Percentiles rank a stretch among this genome's conserved stretches.
phyloP scores from a whole-genome alignment of 129 eudicot genomes.

The Saussurea involucrata region DNA sequence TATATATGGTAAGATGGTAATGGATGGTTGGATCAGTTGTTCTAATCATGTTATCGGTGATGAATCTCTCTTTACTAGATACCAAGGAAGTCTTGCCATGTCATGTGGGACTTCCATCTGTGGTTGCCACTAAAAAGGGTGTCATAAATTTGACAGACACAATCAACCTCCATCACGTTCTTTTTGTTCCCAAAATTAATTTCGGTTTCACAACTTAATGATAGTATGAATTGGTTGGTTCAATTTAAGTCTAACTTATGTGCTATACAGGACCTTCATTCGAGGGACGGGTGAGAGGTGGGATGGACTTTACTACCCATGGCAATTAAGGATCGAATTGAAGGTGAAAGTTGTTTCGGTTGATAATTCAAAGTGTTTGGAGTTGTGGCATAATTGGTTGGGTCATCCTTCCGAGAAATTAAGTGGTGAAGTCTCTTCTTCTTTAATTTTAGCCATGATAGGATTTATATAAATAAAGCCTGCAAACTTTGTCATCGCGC shows the following conservation, averaged over 20 bases:
- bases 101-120: not conserved
- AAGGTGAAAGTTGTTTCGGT: not conserved
- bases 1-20: constrained; percentile 1
- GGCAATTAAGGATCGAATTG: no score
- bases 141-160: not conserved
- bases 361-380: not conserved
- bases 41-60: not conserved
- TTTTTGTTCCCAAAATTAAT: not conserved
- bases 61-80: not conserved
- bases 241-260: not conserved
- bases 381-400: not conserved
- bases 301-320: no score
- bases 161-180: not conserved
- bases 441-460: not conserved
- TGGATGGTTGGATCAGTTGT: not conserved
- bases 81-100: not conserved
- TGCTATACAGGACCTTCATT: not conserved
- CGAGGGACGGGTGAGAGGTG: not conserved
- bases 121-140: not conserved
- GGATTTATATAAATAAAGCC: not conserved
- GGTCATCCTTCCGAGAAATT: not conserved
- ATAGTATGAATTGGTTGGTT: not conserved
- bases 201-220: not conserved
- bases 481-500: not conserved
- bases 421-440: not conserved